These are phyloP conservation scores for Starmerella tilneyi DNA, from an alignment of 805 yeast species.

Conservation along the genomic window DNA sequence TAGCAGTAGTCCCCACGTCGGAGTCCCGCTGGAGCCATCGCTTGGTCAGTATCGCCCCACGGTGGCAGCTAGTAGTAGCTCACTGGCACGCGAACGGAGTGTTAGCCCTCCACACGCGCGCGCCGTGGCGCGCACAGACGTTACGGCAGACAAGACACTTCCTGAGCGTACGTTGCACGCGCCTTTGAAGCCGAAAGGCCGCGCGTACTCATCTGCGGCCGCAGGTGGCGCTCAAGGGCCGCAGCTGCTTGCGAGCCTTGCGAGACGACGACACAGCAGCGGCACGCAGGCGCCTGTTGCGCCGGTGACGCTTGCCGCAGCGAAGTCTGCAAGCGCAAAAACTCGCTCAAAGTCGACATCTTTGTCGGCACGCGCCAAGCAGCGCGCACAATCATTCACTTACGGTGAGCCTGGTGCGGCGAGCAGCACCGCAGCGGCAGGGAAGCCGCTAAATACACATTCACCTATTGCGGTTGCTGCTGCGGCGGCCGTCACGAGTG, in stretches of 20 bases:
- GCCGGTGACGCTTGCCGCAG: neutral
- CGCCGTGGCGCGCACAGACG: no score
- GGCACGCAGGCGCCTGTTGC: neutral
- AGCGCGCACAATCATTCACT: conserved; percentile 19
- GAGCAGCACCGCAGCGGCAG: conserved; percentile 3
- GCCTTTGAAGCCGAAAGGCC: neutral
- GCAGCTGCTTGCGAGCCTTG: neutral
- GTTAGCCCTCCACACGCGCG: no score
- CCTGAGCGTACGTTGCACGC: neutral
- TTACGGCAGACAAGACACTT: no score
- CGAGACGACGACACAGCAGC: neutral
- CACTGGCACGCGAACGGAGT: no score
- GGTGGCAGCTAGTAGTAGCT: no score
- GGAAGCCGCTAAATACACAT: conserved; percentile 43
- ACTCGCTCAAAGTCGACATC: conserved; percentile 21
- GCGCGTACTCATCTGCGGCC: conserved; percentile 1
- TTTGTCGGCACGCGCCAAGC: conserved; percentile 15
- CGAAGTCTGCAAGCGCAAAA: conserved; percentile 2
- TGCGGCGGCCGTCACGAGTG: conserved; percentile 74
- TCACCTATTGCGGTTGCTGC: conserved; percentile 84
- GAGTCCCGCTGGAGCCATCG: no score
- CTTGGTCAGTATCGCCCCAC: no score
- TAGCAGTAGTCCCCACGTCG: no score
- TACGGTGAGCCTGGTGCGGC: conserved; percentile 5
- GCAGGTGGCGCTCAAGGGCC: neutral